Evolutionary conservation across 257 asterid genomes (phyloP), one percentile per base, ranked within the genome.

Genomic region (Scutellaria minor): DNA sequence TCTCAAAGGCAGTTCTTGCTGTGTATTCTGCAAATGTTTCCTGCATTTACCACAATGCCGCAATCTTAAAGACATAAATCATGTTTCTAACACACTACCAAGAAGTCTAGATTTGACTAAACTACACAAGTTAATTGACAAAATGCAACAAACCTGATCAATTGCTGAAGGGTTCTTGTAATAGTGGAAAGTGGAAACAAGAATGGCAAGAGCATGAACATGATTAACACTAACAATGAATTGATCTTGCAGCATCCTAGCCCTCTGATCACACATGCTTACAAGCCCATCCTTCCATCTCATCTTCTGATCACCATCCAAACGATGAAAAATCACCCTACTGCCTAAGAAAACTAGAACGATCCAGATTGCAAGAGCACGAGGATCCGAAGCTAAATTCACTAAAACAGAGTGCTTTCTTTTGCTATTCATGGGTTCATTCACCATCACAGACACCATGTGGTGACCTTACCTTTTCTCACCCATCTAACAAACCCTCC

Each of bases 241-340:
- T 53, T 93, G 98, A 81, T 93, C 98, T 77, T 93, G 98, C 18
- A 93, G 78, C 97, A 93, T 89, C 68, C 98, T 89, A 6, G 98
- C 96, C 84, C 98, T 91, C 74, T 93, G 90, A 71, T 93, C 96
- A 78, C 98, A 93, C 96, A 91, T 87, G 59, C 89, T 84, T 60
- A 86, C 97, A 50, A 93, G 88, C 55, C 73, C 83, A 72, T 93
- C 98, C 41, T 83, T 88, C 78, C 98, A 84, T 66, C 77, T 93
- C 82, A 69, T 86, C 74, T 86, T 86, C 18, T 74, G 83, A 3
- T 42, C 83, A 59, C 75, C 89, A 66, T 91, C 92, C 83, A 82
- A 37, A 40, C 47, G 24, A 63, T 76, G 72, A 54, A 82, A 93
- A 20, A 84, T 61, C 5, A 5, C 7, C 35, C 71, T 68, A 66